Evolutionary conservation across 306 rosid species (phyloP), one percentile per base, ranked within the genome.

Genomic region (Prunus padus): DNA sequence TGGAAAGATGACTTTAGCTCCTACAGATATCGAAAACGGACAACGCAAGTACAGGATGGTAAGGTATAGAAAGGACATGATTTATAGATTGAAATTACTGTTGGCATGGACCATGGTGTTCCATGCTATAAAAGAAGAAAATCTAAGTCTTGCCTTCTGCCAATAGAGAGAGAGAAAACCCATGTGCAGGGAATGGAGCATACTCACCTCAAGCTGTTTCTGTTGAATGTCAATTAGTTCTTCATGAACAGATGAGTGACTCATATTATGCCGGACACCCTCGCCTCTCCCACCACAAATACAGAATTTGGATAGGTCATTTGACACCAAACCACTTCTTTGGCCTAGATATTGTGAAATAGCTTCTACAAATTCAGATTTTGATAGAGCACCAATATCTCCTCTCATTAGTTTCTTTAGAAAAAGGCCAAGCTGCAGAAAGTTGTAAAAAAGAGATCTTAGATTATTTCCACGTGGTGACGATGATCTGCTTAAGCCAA

Each of bases 321-420:
- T 87, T n/a, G 93, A 82, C 10, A 81, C 84, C 87, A 86, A 28
- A 84, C 76, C 85, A 70, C 83, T 80, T 83, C 95, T 87, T 83
- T 92, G 93, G 56, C 75, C 82, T 52, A 95, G 91, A 69, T 87
- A 92, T 14, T 75, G 84, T 25, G 89, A 72, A 77, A 95, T 85
- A 74, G 88, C 89, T 69, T 90, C 89, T 47, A 92, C 44, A 70
- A 92, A 89, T 59, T 95, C 92, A 68, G 84, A 82, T 82, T 84
- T 92, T 55, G 96, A 86, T 20, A 81, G 84, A 77, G 73, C 69
- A 65, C 88, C 83, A 15, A 28, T 22, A 57, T 86, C 92, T 11
- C 80, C 80, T 82, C 87, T 94, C 81, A 94, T 57, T 72, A 95
- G 84, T 79, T 89, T 92, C 89, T 92, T 95, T 82, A 95, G 83